These are phyloP conservation scores for Hyphodiscus sp. DNA, from an alignment of 2,329 filamentous ascomycete species.

Conservation along the genomic window DNA sequence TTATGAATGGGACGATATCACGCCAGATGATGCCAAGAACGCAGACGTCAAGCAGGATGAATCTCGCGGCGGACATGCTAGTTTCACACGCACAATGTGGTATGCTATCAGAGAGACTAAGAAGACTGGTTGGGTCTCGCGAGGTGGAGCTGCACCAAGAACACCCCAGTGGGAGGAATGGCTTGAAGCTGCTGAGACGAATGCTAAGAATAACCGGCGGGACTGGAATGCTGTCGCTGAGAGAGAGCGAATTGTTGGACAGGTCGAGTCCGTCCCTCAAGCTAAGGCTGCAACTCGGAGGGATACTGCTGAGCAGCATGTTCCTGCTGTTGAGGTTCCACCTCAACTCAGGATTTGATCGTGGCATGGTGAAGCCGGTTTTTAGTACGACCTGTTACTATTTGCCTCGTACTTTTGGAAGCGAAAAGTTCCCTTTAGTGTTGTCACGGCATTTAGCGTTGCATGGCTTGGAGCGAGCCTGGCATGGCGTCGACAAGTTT, in stretches of 20 bases:
- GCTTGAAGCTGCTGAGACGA: constrained; percentile 42
- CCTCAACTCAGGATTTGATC: constrained; percentile 8
- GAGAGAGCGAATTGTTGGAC: constrained; percentile 42
- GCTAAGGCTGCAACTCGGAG: constrained; percentile 3
- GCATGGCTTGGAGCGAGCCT: not conserved
- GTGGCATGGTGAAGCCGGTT: not conserved
- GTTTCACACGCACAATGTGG: constrained; percentile 52
- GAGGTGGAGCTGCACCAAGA: constrained; percentile 44
- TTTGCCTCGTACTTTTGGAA: not conserved
- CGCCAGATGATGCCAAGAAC: constrained; percentile 33
- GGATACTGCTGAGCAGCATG: constrained; percentile 22
- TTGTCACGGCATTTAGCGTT: not conserved
- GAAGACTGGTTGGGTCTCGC: constrained; percentile 45
- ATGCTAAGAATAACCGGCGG: constrained; percentile 30
- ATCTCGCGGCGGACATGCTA: constrained; percentile 36
- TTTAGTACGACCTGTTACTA: not conserved
- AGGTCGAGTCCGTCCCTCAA: constrained; percentile 10
- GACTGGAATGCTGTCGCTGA: constrained; percentile 42
- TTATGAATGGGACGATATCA: constrained; percentile 40
- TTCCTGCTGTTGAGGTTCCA: constrained; percentile 22
- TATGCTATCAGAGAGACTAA: constrained; percentile 50
- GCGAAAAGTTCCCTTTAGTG: not conserved
- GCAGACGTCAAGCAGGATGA: constrained; percentile 31
- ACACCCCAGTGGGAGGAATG: constrained; percentile 48
- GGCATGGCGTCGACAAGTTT: not conserved